Conservation (phyloP, 371 early-diverging fungal species). For the Mortierella sp. region DNA sequence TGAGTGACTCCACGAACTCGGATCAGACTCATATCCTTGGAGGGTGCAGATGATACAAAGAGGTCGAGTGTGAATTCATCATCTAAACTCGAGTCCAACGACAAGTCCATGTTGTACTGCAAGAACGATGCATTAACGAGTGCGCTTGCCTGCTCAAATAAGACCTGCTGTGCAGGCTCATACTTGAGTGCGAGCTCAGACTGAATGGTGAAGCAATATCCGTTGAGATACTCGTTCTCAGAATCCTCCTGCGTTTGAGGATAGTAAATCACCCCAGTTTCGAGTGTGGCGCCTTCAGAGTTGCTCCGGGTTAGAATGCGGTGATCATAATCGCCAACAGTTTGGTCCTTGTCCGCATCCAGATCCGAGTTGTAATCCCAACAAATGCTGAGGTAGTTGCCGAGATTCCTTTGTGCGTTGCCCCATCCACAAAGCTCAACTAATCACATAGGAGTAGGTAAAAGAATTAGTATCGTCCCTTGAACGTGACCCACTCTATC, state of each 20-base stretch:
- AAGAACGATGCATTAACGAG: constrained; percentile 28
- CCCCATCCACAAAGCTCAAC: constrained; percentile 52
- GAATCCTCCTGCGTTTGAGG: constrained; percentile 26
- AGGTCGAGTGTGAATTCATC: constrained; percentile 53
- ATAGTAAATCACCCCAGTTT: constrained; percentile 36
- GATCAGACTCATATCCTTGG: constrained; percentile 17
- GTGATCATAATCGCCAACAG: constrained; percentile 22
- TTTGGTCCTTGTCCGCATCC: constrained; percentile 44
- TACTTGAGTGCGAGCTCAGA: constrained; percentile 44
- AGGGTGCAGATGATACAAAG: constrained; percentile 28
- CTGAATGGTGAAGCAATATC: constrained; percentile 52
- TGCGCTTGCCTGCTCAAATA: constrained; percentile 44
- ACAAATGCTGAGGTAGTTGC: constrained; percentile 47
- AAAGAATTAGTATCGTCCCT: neutral
- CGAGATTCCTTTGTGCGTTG: constrained; percentile 44
- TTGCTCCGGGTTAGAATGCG: constrained; percentile 27
- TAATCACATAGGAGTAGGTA: constrained; percentile 1
- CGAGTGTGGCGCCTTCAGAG: constrained; percentile 26
- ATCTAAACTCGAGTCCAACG: constrained; percentile 49
- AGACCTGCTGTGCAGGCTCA: constrained; percentile 21
- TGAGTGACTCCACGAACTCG: constrained; percentile 51
- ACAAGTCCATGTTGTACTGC: constrained; percentile 49
- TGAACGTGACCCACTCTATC: neutral
- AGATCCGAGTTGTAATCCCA: constrained; percentile 47
- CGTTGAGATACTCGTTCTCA: constrained; percentile 11